phyloP scores from a whole-genome alignment of 2,329 filamentous ascomycete genomes.

The Magnaporthales sp. region DNA sequence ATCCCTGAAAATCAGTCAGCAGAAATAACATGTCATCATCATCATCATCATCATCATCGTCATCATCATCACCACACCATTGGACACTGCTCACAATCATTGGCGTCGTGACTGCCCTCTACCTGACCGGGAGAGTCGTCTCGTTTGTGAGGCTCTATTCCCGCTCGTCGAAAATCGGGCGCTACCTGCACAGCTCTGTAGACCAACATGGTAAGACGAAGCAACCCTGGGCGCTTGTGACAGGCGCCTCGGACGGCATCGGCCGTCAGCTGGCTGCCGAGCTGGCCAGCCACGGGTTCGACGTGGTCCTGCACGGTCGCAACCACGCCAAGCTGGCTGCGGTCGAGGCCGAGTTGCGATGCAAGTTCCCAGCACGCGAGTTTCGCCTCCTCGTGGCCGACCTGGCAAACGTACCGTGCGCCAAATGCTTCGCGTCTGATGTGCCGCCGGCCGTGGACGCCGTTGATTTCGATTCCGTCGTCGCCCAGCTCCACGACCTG shows the following conservation, averaged over 20 bases:
- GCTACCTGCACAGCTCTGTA: conserved; percentile 6
- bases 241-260: conserved; percentile 47
- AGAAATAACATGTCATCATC: not conserved
- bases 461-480: conserved; percentile 15
- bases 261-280: conserved; percentile 40
- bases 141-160: not conserved
- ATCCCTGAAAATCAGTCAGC: not conserved
- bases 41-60: not conserved
- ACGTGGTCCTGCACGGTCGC: conserved; percentile 49
- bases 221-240: conserved; percentile 36
- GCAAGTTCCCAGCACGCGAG: conserved; percentile 26
- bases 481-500: conserved; percentile 21
- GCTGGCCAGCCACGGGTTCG: conserved; percentile 43
- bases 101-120: not conserved
- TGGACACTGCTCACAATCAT: not conserved
- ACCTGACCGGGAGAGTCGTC: not conserved
- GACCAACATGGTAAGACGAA: not conserved
- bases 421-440: conserved; percentile 9
- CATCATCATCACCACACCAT: not conserved
- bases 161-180: conserved; percentile 6
- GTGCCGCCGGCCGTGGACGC: conserved; percentile 6
- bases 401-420: conserved; percentile 17
- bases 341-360: conserved; percentile 29
- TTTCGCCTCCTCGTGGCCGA: conserved; percentile 36
- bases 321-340: conserved; percentile 36